Percentiles rank a stretch among this genome's conserved stretches.
Evolutionary conservation across 192 early-diverging fungal genomes (phyloP).

Genomic region (Backusella psychrophila): DNA sequence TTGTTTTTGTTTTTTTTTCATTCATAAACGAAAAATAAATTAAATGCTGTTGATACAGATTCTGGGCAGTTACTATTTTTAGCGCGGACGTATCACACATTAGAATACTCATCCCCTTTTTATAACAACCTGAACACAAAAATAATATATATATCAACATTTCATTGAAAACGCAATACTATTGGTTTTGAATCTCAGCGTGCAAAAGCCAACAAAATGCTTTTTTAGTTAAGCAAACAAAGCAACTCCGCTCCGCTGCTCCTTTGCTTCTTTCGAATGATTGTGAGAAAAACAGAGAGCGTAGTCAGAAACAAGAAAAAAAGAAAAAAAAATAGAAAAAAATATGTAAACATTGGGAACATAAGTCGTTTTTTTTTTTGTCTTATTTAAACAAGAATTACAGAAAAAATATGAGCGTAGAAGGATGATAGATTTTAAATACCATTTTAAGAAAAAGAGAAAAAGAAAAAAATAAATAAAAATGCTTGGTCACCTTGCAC

Average conservation of each 20-base stretch:
- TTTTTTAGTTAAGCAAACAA: neutral
- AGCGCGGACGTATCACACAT: neutral
- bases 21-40: neutral
- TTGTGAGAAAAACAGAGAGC: neutral
- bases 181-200: neutral
- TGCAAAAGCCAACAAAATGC: neutral
- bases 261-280: neutral
- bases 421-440: slow-evolving; percentile 2
- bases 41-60: neutral
- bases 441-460: neutral
- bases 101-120: neutral
- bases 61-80: slow-evolving; percentile 1
- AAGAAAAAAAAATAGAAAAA: neutral
- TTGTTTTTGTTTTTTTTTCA: neutral
- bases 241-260: neutral
- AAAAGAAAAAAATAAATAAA: neutral
- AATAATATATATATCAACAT: neutral
- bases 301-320: neutral
- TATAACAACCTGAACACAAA: neutral
- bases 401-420: neutral
- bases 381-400: neutral
- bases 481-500: neutral
- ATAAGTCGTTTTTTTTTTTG: neutral
- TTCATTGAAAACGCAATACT: neutral
- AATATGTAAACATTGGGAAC: neutral